Conservation (phyloP, 2,329 filamentous ascomycete species). For the Monosporascus sp. region DNA sequence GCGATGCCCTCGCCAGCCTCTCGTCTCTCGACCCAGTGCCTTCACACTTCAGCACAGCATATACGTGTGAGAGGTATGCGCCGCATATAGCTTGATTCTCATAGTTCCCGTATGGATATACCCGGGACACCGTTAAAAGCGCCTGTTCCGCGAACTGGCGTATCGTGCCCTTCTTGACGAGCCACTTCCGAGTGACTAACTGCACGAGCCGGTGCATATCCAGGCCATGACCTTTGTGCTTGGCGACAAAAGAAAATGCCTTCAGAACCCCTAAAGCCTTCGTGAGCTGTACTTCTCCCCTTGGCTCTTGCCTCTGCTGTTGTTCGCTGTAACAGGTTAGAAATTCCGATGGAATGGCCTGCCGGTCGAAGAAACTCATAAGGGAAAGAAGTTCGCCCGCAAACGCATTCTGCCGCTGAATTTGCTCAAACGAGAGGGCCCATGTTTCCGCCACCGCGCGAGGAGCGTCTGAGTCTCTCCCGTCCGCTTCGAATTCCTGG, state of each 20-base stretch:
- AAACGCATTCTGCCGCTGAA: constrained; percentile 23
- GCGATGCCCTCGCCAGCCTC: not conserved
- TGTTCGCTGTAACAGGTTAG: constrained; percentile 22
- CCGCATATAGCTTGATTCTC: constrained; percentile 18
- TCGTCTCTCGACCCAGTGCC: not conserved
- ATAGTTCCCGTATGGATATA: constrained; percentile 22
- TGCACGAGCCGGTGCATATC: constrained; percentile 40
- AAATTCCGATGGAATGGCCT: constrained; percentile 21
- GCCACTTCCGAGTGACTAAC: constrained; percentile 30
- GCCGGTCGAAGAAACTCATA: constrained; percentile 41
- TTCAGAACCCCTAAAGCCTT: constrained; percentile 26
- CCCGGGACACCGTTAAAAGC: constrained; percentile 19
- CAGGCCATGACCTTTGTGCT: constrained; percentile 19
- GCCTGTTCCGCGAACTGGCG: constrained; percentile 26
- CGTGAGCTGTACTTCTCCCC: constrained; percentile 12
- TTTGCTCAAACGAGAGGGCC: constrained; percentile 25
- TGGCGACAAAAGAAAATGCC: constrained; percentile 31
- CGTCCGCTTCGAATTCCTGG: constrained; percentile 28
- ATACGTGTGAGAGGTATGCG: not conserved
- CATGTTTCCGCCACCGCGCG: constrained; percentile 27
- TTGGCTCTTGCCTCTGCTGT: constrained; percentile 16
- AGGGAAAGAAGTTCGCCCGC: constrained; percentile 39
- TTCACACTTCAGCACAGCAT: not conserved
- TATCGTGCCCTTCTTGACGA: constrained; percentile 17
- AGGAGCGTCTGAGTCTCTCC: constrained; percentile 30